Conservation (phyloP, 2,329 filamentous ascomycete genomes). For the Dothidotthia symphoricarpi region DNA sequence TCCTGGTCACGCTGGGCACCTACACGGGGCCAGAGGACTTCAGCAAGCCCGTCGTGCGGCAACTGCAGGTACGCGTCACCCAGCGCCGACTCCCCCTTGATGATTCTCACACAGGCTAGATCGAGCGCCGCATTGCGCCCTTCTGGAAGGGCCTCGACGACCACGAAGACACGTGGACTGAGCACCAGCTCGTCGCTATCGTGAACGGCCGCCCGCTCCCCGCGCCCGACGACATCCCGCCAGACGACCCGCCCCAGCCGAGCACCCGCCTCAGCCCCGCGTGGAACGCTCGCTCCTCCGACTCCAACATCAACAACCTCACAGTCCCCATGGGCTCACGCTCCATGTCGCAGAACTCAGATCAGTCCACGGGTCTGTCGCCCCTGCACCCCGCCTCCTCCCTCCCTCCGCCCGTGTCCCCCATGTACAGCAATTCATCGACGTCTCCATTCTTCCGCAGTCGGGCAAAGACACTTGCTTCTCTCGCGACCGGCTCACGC, state of each 20-base stretch:
- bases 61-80: conserved; percentile 71
- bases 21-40: conserved; percentile 94
- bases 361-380: conserved; percentile 59
- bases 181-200: conserved; percentile 90
- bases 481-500: conserved; percentile 72
- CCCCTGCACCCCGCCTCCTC: conserved; percentile 63
- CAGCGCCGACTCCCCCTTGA: conserved; percentile 5
- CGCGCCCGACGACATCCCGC: conserved; percentile 75
- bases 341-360: conserved; percentile 76
- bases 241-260: conserved; percentile 55
- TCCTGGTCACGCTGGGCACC: conserved; percentile 86
- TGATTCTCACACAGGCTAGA: conserved; percentile 54
- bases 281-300: conserved; percentile 51
- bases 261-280: conserved; percentile 33
- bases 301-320: conserved; percentile 65
- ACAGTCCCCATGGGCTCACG: conserved; percentile 77
- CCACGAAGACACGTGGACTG: conserved; percentile 83
- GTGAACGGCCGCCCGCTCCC: conserved; percentile 82
- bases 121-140: conserved; percentile 86
- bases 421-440: conserved; percentile 44
- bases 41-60: conserved; percentile 81
- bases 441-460: conserved; percentile 67
- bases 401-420: conserved; percentile 58
- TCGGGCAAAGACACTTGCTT: conserved; percentile 84
- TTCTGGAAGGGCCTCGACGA: conserved; percentile 96